Evolutionary conservation across 768 basidiomycete genomes (phyloP), one percentile per base, ranked within the genome.

Genomic region (Tulasnella calospora): DNA sequence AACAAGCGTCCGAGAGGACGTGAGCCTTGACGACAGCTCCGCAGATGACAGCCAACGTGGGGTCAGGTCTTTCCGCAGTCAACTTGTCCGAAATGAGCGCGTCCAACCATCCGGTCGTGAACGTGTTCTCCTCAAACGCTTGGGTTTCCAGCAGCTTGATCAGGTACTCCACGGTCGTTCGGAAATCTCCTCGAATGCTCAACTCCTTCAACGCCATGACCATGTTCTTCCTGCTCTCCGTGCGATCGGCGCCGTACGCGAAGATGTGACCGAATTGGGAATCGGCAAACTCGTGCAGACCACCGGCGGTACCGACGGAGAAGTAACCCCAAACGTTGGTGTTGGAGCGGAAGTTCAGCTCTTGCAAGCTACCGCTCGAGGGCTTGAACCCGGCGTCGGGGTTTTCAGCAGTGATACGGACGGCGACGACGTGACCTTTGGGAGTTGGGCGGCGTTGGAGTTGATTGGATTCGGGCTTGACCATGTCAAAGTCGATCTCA

Each of bases 321-420:
- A 99, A 99, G 87, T 99, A 99, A 80, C 98, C 98, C 98, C 98
- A 99, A 69, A 99, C 98, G 80, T 99, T 99, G 69, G 95, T 98
- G 85, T 94, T 98, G 36, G 96, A 98, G 78, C 98, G 92, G 92
- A 99, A 99, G 85, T 99, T 99, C 81, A 99, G 94, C 83, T 99
- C 98, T 84, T 99, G 98, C 21, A 99, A 87, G 51, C 94, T 92
- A 80, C 98, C 98, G 2, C 95, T 96, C 1, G 98, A 99, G 0
- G 98, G 98, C 85, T 99, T 99, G 89, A 99, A 99, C 6, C 98
- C 98, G 13, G 98, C 98, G 83, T 99, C 98, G 35, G 98, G 98
- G 84, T 99, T 99, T 86, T 99, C 98, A 41, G 96, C 97, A 8
- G 98, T 99, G 84, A 99, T 99, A 82, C 98, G 96, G 81, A 98